Evolutionary conservation across 2,329 filamentous ascomycete genomes (phyloP).

Genomic region (Drechslerella coelobrocha): DNA sequence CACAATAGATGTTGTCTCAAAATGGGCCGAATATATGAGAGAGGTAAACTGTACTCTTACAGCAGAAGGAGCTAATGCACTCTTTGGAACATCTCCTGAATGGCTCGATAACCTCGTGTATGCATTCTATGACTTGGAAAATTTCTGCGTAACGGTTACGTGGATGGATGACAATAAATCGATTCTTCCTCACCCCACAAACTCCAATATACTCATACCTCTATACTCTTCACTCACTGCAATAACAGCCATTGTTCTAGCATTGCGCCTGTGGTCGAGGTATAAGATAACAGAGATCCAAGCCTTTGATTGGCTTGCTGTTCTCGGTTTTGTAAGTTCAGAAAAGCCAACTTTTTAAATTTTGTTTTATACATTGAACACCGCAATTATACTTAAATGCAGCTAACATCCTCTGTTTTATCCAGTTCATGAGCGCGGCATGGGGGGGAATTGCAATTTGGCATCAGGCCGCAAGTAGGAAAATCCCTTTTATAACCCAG

Average conservation of each 20-base stretch:
- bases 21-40: slow-evolving; percentile 17
- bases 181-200: slow-evolving; percentile 20
- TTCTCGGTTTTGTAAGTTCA: slow-evolving; percentile 34
- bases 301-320: slow-evolving; percentile 36
- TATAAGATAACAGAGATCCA: slow-evolving; percentile 42
- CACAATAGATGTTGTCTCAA: slow-evolving; percentile 16
- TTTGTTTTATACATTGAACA: not conserved
- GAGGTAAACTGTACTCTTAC: slow-evolving; percentile 15
- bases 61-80: not conserved
- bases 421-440: slow-evolving; percentile 18
- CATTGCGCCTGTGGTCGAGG: slow-evolving; percentile 43
- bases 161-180: slow-evolving; percentile 5
- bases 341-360: not conserved
- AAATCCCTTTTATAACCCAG: too few species aligned
- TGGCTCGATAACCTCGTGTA: slow-evolving; percentile 7
- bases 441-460: slow-evolving; percentile 30
- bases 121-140: not conserved
- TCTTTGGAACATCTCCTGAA: slow-evolving; percentile 15
- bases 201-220: slow-evolving; percentile 15
- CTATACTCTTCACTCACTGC: slow-evolving; percentile 32
- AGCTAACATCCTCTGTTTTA: not conserved
- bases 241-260: slow-evolving; percentile 33
- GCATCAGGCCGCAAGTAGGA: too few species aligned
- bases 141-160: not conserved
- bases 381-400: not conserved